Evolutionary conservation across 2,329 filamentous ascomycete species (phyloP).

Genomic region (Nothopassalora personata): DNA sequence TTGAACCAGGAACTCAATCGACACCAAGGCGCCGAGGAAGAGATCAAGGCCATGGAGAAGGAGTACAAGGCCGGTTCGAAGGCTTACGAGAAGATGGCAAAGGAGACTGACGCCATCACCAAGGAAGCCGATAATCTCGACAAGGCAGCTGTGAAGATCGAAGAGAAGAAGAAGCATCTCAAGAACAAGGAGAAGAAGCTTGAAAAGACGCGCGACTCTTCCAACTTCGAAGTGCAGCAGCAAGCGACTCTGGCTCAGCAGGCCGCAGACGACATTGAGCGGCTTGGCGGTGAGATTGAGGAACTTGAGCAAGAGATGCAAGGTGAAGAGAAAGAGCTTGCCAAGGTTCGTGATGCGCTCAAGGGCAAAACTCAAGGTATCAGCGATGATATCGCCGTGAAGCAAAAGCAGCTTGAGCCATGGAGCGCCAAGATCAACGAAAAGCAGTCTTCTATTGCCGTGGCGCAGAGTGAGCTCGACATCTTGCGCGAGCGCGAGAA

Average conservation of each 20-base stretch:
- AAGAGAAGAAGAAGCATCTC: slow-evolving; percentile 95
- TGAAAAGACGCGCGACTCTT: slow-evolving; percentile 76
- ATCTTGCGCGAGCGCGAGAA: slow-evolving; percentile 88
- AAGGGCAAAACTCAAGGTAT: slow-evolving; percentile 95
- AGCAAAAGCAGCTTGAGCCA: slow-evolving; percentile 90
- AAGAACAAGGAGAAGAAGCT: slow-evolving; percentile 88
- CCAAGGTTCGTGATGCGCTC: slow-evolving; percentile 74
- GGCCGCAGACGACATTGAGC: slow-evolving; percentile 71
- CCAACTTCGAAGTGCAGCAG: slow-evolving; percentile 67
- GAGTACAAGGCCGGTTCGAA: slow-evolving; percentile 76
- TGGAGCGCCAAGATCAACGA: slow-evolving; percentile 98
- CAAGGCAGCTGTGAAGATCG: slow-evolving; percentile 93
- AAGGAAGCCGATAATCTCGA: slow-evolving; percentile 92
- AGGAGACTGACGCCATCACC: slow-evolving; percentile 68
- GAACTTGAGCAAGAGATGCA: slow-evolving; percentile 71
- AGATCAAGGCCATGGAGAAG: slow-evolving; percentile 85
- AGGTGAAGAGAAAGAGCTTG: slow-evolving; percentile 74
- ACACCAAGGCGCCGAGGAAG: slow-evolving; percentile 80
- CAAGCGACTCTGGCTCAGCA: slow-evolving; percentile 73
- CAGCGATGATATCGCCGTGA: slow-evolving; percentile 83
- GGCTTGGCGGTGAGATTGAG: slow-evolving; percentile 66
- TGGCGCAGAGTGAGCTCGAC: slow-evolving; percentile 88
- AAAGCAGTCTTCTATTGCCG: slow-evolving; percentile 88
- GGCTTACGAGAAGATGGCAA: slow-evolving; percentile 76
- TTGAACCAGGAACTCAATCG: slow-evolving; percentile 85